These are phyloP conservation scores for Hypoxylon fuscum DNA, from an alignment of 495 filamentous ascomycete genomes.

Conservation along the genomic window DNA sequence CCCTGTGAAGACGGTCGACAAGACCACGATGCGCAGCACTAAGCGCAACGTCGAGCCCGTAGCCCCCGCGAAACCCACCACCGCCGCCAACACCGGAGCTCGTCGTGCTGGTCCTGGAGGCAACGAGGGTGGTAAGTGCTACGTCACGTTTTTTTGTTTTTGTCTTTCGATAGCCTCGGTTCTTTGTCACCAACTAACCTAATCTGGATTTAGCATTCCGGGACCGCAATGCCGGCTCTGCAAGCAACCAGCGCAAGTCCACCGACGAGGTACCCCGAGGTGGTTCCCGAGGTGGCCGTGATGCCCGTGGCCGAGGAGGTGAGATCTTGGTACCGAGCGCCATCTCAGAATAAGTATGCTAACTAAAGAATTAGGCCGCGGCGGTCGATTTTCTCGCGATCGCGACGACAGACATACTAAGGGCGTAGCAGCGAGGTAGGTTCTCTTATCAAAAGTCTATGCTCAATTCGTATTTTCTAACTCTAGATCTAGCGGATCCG, in stretches of 20 bases:
- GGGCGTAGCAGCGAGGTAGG: slow-evolving; percentile 73
- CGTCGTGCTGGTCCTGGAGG: slow-evolving; percentile 70
- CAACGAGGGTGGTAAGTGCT: slow-evolving; percentile 78
- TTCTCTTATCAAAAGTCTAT: slow-evolving; percentile 13
- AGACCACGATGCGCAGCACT: slow-evolving; percentile 75
- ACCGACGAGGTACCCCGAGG: slow-evolving; percentile 72
- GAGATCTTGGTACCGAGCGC: slow-evolving; percentile 31
- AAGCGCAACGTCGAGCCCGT: slow-evolving; percentile 91
- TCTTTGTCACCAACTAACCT: background rate
- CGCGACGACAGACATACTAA: slow-evolving; percentile 86
- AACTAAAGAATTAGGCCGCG: slow-evolving; percentile 51
- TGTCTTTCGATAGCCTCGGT: no score
- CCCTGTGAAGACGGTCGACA: slow-evolving; percentile 87
- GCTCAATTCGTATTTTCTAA: slow-evolving; percentile 23
- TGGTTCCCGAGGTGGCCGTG: slow-evolving; percentile 61
- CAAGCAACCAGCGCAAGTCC: slow-evolving; percentile 83
- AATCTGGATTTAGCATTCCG: slow-evolving; percentile 73
- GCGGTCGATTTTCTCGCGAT: slow-evolving; percentile 56
- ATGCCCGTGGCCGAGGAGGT: slow-evolving; percentile 69
- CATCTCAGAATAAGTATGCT: background rate
- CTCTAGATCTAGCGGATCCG: slow-evolving; percentile 69
- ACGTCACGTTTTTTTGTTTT: slow-evolving; percentile 9
- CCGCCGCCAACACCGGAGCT: slow-evolving; percentile 53
- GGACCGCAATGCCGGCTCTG: slow-evolving; percentile 83
- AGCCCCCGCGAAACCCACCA: slow-evolving; percentile 61